Evolutionary conservation across 2,329 filamentous ascomycete species (phyloP).

Genomic region (Purpureocillium lavendulum): DNA sequence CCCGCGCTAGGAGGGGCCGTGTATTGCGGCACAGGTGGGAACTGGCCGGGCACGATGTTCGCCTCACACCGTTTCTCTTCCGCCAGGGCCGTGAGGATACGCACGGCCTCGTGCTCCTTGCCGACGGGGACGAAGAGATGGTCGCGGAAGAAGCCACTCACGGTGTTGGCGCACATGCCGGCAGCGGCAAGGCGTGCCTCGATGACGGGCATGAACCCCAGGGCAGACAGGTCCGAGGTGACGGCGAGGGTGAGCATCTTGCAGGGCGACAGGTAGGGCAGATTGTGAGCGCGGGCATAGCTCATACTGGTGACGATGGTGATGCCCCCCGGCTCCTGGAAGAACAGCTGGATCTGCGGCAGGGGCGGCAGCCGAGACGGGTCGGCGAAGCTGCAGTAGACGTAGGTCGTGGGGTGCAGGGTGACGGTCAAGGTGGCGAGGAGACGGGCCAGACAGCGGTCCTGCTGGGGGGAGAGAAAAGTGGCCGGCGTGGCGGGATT

Average conservation of each 20-base stretch:
- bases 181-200: constrained; percentile 29
- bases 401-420: constrained; percentile 32
- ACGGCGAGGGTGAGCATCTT: constrained; percentile 43
- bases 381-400: constrained; percentile 33
- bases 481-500: too few relatives aligned
- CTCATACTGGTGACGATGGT: constrained; percentile 33
- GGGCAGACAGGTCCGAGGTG: constrained; percentile 46
- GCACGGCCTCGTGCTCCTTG: constrained; percentile 31
- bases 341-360: constrained; percentile 32
- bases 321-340: constrained; percentile 37
- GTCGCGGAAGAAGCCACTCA: constrained; percentile 46
- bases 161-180: constrained; percentile 39
- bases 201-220: constrained; percentile 44
- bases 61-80: constrained; percentile 10
- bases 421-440: constrained; percentile 30
- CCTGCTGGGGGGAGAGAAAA: too few relatives aligned
- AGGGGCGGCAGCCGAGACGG: constrained; percentile 20
- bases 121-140: constrained; percentile 42
- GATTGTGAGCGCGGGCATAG: constrained; percentile 22
- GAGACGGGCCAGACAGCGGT: constrained; percentile 12
- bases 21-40: too few relatives aligned
- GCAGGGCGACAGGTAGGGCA: constrained; percentile 35
- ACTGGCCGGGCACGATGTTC: too few relatives aligned
- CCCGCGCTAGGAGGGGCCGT: too few relatives aligned
- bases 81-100: constrained; percentile 20